Evolutionary conservation across 2,329 filamentous ascomycete genomes (phyloP).

Genomic region (Pseudogymnoascus sp.): DNA sequence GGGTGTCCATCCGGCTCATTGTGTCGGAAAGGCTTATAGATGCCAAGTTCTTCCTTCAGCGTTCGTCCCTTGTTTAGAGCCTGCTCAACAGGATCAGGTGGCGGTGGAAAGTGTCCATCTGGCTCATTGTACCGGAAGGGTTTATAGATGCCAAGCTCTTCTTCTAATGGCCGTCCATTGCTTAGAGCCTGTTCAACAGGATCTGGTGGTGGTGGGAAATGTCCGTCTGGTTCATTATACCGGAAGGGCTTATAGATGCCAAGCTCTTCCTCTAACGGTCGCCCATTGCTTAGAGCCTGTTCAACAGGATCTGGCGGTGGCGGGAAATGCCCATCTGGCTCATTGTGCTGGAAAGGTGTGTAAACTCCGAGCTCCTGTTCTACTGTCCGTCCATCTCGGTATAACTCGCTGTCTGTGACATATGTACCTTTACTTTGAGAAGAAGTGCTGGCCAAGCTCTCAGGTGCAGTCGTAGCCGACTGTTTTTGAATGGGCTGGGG

Average conservation of each 20-base stretch:
- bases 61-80: conserved; percentile 22
- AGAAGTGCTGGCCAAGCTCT: background rate
- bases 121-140: conserved; percentile 26
- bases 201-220: conserved; percentile 13
- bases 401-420: conserved; percentile 7
- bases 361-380: conserved; percentile 24
- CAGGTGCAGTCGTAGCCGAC: background rate
- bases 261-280: background rate
- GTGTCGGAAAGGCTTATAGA: conserved; percentile 6
- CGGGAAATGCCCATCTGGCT: conserved; percentile 32
- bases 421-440: background rate
- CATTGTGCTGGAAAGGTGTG: conserved; percentile 27
- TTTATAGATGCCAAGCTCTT: conserved; percentile 7
- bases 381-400: background rate
- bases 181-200: conserved; percentile 30
- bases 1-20: conserved; percentile 31
- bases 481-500: background rate
- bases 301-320: conserved; percentile 24
- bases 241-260: conserved; percentile 7
- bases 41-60: background rate
- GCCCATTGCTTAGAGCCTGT: conserved; percentile 26
- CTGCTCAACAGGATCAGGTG: conserved; percentile 27
- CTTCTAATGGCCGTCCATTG: background rate
- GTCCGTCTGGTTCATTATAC: conserved; percentile 30
- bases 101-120: conserved; percentile 29